These are phyloP conservation scores for Cryptococcus sp. DNA, from an alignment of 1,284 basidiomycete species.

Conservation along the genomic window DNA sequence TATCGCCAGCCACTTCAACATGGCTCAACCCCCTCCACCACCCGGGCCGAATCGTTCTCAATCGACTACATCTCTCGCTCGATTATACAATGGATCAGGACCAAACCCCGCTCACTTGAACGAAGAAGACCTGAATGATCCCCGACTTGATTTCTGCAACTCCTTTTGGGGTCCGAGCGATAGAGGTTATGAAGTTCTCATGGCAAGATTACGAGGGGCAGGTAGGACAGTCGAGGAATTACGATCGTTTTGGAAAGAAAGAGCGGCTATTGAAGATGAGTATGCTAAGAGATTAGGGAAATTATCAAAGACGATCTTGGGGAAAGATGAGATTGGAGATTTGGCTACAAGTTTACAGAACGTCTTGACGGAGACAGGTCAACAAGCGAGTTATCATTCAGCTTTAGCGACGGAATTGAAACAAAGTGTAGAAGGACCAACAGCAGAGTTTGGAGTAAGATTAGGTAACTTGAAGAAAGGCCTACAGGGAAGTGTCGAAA, in stretches of 20 bases:
- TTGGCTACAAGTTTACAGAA: constrained; percentile 72
- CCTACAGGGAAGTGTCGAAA: constrained; percentile 72
- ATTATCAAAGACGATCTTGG: constrained; percentile 70
- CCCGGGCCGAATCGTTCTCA: constrained; percentile 37
- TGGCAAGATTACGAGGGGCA: constrained; percentile 79
- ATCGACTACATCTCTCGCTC: constrained; percentile 42
- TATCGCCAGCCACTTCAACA: constrained; percentile 2
- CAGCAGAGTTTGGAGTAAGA: constrained; percentile 60
- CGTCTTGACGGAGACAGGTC: constrained; percentile 75
- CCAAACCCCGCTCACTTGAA: constrained; percentile 6
- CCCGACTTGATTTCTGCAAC: constrained; percentile 80
- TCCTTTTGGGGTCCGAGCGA: constrained; percentile 88
- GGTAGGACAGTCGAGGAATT: constrained; percentile 85
- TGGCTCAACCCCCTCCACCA: constrained; percentile 2
- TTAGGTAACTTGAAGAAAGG: constrained; percentile 65
- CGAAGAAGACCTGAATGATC: constrained; percentile 24
- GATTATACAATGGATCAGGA: constrained; percentile 33
- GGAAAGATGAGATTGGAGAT: constrained; percentile 87
- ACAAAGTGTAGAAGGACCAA: constrained; percentile 66
- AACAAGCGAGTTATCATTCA: constrained; percentile 57
- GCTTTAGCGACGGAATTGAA: constrained; percentile 70
- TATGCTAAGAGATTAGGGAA: constrained; percentile 84
- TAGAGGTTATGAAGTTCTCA: constrained; percentile 83
- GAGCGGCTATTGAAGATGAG: constrained; percentile 82
- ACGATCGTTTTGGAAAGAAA: constrained; percentile 79